Conservation (phyloP, 768 basidiomycete genomes). For the Amanita molliuscula region DNA sequence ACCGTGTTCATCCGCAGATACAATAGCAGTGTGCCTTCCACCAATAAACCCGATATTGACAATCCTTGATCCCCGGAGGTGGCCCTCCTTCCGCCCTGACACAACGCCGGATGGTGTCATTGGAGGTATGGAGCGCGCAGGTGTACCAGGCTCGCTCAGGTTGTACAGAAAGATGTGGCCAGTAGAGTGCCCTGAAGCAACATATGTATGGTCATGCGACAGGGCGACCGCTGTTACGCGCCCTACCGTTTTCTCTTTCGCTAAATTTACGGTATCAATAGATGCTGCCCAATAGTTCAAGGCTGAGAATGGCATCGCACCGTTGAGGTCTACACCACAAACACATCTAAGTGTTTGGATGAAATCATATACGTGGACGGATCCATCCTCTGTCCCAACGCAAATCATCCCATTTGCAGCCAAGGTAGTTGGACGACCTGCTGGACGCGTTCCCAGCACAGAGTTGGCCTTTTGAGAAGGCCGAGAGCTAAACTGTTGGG, state of each 20-base stretch:
- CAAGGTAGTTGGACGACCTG: conserved; percentile 69
- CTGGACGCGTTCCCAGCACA: conserved; percentile 44
- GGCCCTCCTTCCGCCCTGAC: conserved; percentile 79
- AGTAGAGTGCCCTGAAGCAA: conserved; percentile 78
- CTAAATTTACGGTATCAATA: conserved; percentile 10
- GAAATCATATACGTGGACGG: conserved; percentile 80
- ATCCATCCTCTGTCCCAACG: conserved; percentile 75
- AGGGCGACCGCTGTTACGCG: conserved; percentile 83
- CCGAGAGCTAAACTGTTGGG: conserved; percentile 44
- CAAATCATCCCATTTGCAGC: conserved; percentile 85
- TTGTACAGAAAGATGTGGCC: conserved; percentile 87
- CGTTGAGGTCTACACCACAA: conserved; percentile 59
- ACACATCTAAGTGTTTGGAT: conserved; percentile 74
- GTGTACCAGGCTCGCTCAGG: conserved; percentile 54
- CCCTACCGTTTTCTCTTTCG: conserved; percentile 50
- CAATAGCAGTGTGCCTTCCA: conserved; percentile 84
- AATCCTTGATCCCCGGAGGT: conserved; percentile 72
- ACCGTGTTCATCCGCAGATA: conserved; percentile 84
- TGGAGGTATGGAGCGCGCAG: conserved; percentile 63
- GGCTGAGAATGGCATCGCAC: conserved; percentile 27
- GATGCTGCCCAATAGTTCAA: conserved; percentile 2
- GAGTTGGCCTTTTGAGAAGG: conserved; percentile 49
- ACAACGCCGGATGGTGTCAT: conserved; percentile 56
- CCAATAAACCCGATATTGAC: conserved; percentile 81
- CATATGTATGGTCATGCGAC: conserved; percentile 88